Percentiles rank a stretch among this genome's conserved stretches.
phyloP scores from a whole-genome alignment of 495 filamentous ascomycete species.

The Xylaria grammica region DNA sequence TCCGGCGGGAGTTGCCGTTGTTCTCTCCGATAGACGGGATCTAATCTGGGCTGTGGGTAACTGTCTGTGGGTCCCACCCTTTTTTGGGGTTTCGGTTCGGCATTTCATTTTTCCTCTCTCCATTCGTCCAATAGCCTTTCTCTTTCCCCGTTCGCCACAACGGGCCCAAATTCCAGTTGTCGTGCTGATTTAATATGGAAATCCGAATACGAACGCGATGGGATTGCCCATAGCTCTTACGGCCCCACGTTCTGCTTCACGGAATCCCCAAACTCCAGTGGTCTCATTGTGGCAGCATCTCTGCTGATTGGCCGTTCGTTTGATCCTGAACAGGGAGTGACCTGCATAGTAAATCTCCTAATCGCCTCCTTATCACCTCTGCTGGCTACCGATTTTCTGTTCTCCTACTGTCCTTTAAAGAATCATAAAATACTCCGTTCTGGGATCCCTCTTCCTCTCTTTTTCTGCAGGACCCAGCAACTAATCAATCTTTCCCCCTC shows the following conservation, averaged over 20 bases:
- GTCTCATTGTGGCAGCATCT: conserved; percentile 40
- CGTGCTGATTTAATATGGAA: background rate
- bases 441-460: conserved; percentile 17
- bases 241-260: conserved; percentile 6
- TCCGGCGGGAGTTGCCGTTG: background rate
- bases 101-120: background rate
- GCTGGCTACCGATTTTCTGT: conserved; percentile 17
- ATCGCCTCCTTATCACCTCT: conserved; percentile 35
- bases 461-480: conserved; percentile 17
- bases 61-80: too few relatives aligned
- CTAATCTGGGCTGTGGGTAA: too few relatives aligned
- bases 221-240: conserved; percentile 2
- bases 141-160: conserved; percentile 16
- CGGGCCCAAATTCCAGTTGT: background rate
- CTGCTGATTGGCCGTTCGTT: conserved; percentile 35
- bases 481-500: conserved; percentile 3
- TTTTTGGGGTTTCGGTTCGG: background rate
- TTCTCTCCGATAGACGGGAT: too few relatives aligned
- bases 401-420: conserved; percentile 27
- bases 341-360: conserved; percentile 29
- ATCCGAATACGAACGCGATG: conserved; percentile 30
- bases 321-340: conserved; percentile 20
- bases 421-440: conserved; percentile 22
- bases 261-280: conserved; percentile 39
- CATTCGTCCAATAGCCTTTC: background rate